A percentile compares a stretch with the other conserved stretches of the same genome.
phyloP scores from a whole-genome alignment of 2,329 filamentous ascomycete species.

The Fusarium virguliforme region DNA sequence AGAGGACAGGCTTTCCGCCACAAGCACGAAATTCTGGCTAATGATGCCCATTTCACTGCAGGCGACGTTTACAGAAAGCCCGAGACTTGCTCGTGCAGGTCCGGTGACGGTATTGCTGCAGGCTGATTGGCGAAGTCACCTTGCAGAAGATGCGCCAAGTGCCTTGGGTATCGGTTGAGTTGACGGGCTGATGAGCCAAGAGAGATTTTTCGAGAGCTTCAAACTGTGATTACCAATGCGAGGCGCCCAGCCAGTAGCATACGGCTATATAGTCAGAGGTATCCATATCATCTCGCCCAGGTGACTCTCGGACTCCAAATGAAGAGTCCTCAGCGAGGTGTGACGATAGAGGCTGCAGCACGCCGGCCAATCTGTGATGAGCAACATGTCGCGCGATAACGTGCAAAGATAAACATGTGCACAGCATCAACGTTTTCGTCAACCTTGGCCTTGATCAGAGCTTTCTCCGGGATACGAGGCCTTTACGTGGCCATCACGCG shows the following conservation, averaged over 20 bases:
- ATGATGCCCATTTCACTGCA: too few species aligned
- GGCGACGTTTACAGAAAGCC: not conserved
- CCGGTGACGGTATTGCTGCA: not conserved
- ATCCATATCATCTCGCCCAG: not conserved
- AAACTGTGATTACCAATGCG: not conserved
- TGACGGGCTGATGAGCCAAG: not conserved
- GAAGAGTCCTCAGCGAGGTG: not conserved
- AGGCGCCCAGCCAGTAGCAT: not conserved
- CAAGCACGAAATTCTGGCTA: too few species aligned
- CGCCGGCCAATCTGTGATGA: not conserved
- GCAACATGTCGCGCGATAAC: not conserved
- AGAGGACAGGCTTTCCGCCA: too few species aligned
- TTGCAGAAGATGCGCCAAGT: not conserved
- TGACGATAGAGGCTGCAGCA: not conserved
- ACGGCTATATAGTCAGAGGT: too few species aligned
- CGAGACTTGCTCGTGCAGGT: not conserved
- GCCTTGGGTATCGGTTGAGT: not conserved
- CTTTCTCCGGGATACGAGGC: conserved; percentile 7
- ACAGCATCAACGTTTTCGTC: not conserved
- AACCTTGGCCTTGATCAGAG: not conserved
- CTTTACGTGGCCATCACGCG: not conserved
- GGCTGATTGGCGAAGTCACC: not conserved
- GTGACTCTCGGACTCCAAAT: not conserved
- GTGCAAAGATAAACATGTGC: not conserved
- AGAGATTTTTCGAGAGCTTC: not conserved